phyloP scores from a whole-genome alignment of 495 filamentous ascomycete genomes.

The Penicillium parvum region DNA sequence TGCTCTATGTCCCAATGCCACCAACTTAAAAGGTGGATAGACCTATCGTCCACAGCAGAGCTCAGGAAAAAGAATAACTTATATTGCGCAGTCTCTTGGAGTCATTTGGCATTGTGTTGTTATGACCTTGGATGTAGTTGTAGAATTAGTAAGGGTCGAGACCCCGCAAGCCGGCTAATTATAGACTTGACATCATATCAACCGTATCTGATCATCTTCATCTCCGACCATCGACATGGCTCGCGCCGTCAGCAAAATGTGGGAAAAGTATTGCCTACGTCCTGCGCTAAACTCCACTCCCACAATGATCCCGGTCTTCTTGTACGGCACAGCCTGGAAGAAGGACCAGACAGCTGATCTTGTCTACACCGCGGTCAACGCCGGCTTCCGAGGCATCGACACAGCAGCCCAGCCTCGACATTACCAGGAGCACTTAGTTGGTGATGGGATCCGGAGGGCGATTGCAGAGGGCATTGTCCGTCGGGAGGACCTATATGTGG shows the following conservation, averaged over 20 bases:
- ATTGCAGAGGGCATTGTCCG: constrained; percentile 53
- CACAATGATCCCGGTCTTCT: constrained; percentile 47
- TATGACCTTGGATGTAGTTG: too few species aligned
- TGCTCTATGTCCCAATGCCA: too few species aligned
- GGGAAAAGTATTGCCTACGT: constrained; percentile 34
- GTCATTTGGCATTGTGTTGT: too few species aligned
- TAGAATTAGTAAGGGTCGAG: neutral
- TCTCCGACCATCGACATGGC: constrained; percentile 19
- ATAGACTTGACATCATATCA: neutral
- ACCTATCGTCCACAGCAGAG: too few species aligned
- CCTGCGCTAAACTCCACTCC: constrained; percentile 24
- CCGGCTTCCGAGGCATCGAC: constrained; percentile 72
- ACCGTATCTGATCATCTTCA: neutral
- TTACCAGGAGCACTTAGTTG: constrained; percentile 71
- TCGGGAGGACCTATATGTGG: constrained; percentile 58
- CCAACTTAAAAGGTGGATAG: too few species aligned
- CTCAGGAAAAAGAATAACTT: too few species aligned
- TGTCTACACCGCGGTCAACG: constrained; percentile 62
- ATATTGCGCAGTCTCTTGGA: too few species aligned
- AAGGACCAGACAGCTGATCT: constrained; percentile 63
- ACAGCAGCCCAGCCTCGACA: constrained; percentile 77
- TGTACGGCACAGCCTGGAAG: constrained; percentile 92
- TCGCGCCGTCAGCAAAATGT: constrained; percentile 27
- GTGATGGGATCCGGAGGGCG: constrained; percentile 56
- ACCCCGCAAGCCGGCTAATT: constrained; percentile 1